phyloP scores from a whole-genome alignment of 306 rosid species.

The Corylus avellana region DNA sequence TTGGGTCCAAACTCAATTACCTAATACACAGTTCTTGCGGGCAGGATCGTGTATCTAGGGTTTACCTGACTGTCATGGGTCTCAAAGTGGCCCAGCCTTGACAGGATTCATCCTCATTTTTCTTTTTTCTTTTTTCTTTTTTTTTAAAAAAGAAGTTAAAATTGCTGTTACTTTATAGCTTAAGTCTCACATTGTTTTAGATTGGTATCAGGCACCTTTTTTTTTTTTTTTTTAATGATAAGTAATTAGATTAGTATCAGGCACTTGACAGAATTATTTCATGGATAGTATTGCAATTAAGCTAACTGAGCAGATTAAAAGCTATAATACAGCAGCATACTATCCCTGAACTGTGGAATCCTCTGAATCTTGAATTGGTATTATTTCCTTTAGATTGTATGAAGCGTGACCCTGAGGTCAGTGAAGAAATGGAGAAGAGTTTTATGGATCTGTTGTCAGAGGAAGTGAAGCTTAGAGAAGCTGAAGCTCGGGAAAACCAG shows the following conservation, averaged over 20 bases:
- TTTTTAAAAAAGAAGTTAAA: background rate
- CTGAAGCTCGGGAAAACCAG: constrained; percentile 42
- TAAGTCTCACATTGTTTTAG: constrained; percentile 4
- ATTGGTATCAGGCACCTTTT: background rate
- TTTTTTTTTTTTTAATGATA: too few species aligned
- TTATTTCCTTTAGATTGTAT: constrained; percentile 43
- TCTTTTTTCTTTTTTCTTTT: too few species aligned
- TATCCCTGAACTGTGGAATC: background rate
- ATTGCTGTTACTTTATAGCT: background rate
- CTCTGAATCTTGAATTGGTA: background rate
- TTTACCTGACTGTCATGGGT: too few species aligned
- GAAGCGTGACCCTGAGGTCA: constrained; percentile 51
- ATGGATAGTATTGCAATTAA: constrained; percentile 12
- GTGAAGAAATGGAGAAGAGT: constrained; percentile 46
- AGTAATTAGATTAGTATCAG: background rate
- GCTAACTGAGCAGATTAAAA: background rate
- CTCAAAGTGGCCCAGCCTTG: too few species aligned
- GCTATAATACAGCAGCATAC: background rate
- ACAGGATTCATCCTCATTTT: too few species aligned
- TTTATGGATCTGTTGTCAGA: constrained; percentile 41
- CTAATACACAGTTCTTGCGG: too few species aligned
- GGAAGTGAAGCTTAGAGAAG: constrained; percentile 50
- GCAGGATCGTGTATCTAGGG: too few species aligned
- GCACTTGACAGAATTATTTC: background rate
- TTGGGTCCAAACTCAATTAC: too few species aligned